Base-by-base conservation (phyloP, 805 yeast genomes). In the Suhomyces faveliae region DNA sequence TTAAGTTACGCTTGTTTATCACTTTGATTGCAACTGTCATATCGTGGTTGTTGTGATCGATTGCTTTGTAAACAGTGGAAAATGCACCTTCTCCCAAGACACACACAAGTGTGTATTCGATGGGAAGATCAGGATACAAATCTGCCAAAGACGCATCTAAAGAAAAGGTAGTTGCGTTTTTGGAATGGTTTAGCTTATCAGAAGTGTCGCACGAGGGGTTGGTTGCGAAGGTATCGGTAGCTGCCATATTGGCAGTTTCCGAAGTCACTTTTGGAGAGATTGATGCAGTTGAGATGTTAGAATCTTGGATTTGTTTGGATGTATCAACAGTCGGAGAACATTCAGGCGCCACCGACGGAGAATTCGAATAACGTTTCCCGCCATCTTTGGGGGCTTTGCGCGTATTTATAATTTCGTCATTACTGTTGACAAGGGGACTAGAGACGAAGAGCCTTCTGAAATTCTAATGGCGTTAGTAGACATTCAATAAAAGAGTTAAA, bases 41-140 rank as follows among this genome's bases (percentile, higher is more conserved):
- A 42, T 76, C 64, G 25, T 68, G 63, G 5, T 73, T 61, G 9
- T 55, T 54, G 3, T 67, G 53, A 56, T 84, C 84, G 12, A 71
- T 61, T 0, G 95, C 96, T 60, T 79, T 83, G 70, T 83, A 88
- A 4, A 92, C 98, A 10, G 80, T 77, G 2, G 96, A 88, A 62
- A 92, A 91, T 0, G 97, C 97, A 7, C 98, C 98, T 60, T 86
- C 91, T 0, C 94, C 92, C 13, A 86, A 54, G 17, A 66, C 54
- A 10, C 64, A 58, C 29, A 68, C 42, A 13, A 73, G 56, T 30
- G 59, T 57, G 53, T 64, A 73, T 38, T 64, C 52, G 20, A 56
- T 39, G 11, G 74, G 73, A 29, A 66, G 56, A 30, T 62, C 67
- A 5, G 52, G 53, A 23, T 51, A 53, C 10, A 21, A 23, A 20